phyloP scores from a whole-genome alignment of 768 basidiomycete species.

The Trametes punicea region DNA sequence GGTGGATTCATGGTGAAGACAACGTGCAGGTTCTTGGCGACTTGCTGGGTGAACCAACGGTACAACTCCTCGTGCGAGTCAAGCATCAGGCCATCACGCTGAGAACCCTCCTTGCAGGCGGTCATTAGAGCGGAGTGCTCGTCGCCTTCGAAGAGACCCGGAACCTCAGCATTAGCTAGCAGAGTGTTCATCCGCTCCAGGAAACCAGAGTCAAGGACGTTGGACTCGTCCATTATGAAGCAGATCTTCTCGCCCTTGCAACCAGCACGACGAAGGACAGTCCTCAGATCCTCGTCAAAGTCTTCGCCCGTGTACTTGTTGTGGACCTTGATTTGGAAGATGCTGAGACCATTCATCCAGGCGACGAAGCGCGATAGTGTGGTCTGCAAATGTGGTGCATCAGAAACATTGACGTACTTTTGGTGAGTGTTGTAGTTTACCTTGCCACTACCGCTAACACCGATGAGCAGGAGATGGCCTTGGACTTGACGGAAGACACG shows the following conservation, averaged over 20 bases:
- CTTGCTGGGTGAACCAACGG: conserved; percentile 98
- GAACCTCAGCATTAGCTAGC: conserved; percentile 99
- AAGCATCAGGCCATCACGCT: conserved; percentile 95
- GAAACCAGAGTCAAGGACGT: conserved; percentile 98
- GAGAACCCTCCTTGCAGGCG: conserved; percentile 99
- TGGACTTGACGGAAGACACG: conserved; percentile 98
- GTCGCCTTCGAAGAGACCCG: conserved; percentile 99
- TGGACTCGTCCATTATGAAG: conserved; percentile 99
- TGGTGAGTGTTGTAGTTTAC: conserved; percentile 36
- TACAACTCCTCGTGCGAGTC: conserved; percentile 98
- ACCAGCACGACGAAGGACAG: conserved; percentile 90
- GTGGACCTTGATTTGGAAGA: conserved; percentile 99
- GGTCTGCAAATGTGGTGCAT: conserved; percentile 59
- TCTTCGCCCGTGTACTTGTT: conserved; percentile 99
- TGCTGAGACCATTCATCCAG: conserved; percentile 99
- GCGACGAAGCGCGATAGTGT: conserved; percentile 97
- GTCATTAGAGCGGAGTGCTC: conserved; percentile 98
- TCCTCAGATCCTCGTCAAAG: conserved; percentile 96
- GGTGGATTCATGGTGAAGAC: conserved; percentile 99
- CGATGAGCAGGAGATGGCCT: conserved; percentile 93
- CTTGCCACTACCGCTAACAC: conserved; percentile 98
- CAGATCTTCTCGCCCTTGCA: conserved; percentile 99
- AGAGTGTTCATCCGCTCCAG: conserved; percentile 99
- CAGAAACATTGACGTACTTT: conserved; percentile 13
- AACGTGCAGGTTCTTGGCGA: conserved; percentile 96